phyloP scores from a whole-genome alignment of 257 asterid species.

The Solanum medicagineum region DNA sequence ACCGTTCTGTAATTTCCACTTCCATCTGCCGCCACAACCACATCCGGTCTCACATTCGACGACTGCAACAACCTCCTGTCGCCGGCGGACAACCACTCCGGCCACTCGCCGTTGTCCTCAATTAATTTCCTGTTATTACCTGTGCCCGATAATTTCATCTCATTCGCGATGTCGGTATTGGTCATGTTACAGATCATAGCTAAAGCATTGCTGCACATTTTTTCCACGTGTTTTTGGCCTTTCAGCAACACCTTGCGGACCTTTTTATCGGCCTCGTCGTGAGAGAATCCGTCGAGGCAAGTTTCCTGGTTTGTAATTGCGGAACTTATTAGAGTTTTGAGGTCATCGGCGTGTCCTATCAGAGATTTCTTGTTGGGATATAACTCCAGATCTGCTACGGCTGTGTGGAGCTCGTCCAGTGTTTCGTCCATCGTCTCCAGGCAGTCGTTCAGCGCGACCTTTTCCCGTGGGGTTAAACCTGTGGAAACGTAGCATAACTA shows the following conservation, averaged over 20 bases:
- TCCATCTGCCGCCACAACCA: slow-evolving; percentile 83
- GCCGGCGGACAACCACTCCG: slow-evolving; percentile 67
- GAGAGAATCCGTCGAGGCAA: slow-evolving; percentile 84
- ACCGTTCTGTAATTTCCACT: slow-evolving; percentile 60
- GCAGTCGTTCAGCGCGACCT: slow-evolving; percentile 58
- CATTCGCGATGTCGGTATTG: slow-evolving; percentile 32
- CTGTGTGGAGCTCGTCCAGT: slow-evolving; percentile 49
- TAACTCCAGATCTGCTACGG: slow-evolving; percentile 27
- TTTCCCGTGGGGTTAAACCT: slow-evolving; percentile 24
- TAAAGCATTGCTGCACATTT: slow-evolving; percentile 64
- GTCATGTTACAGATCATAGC: slow-evolving; percentile 83
- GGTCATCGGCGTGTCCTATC: slow-evolving; percentile 51
- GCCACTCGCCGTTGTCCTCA: slow-evolving; percentile 31
- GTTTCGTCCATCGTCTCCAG: slow-evolving; percentile 47
- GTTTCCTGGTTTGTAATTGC: slow-evolving; percentile 77
- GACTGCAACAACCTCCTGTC: slow-evolving; percentile 75
- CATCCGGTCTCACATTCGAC: slow-evolving; percentile 39
- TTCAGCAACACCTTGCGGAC: slow-evolving; percentile 29
- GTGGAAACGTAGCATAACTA: not conserved
- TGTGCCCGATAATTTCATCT: slow-evolving; percentile 5
- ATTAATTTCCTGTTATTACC: slow-evolving; percentile 21
- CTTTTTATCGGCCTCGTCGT: slow-evolving; percentile 31
- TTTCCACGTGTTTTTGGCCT: slow-evolving; percentile 46
- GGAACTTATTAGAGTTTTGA: slow-evolving; percentile 56
- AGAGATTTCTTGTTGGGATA: slow-evolving; percentile 53